Base-by-base conservation (phyloP, 1,284 basidiomycete species). In the Cutaneotrichosporon cavernicola region DNA sequence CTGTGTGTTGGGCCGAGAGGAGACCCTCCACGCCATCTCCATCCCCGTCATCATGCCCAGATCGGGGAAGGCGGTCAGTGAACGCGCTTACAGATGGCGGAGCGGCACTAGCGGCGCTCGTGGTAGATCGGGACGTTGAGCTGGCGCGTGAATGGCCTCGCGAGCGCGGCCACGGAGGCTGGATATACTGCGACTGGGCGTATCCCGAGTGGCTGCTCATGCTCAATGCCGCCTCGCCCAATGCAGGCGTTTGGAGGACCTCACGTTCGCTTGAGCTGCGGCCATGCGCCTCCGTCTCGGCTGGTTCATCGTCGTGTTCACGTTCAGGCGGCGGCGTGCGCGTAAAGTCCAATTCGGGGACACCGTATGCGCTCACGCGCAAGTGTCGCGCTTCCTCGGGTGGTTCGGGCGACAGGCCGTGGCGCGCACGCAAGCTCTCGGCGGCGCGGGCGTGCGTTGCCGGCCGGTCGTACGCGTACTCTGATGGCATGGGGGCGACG, bases 311-410 rank as follows among this genome's bases (percentile, higher is more conserved):
- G 18, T 26, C 26, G 3, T 3, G 26, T 26, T 26, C 26, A 26
- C 16, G 51, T 8, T 56, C 55, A 3, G 55, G 36, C 11, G 55
- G 55, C 21, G 55, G 55, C 4, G 55, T 40, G 21, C 38, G 55
- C 21, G 55, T 56, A 30, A 43, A 56, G 55, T 56, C 55, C 5
- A 56, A 22, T 14, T 56, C 55, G 22, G 55, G 55, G 21, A 56
- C 55, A 13, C 34, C 34, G 36, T 56, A 56, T n/a, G n/a, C n/a
- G 32, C 32, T 34, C 32, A 56, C 53, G n/a, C 36, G 53, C 10
- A 56, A n/a, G 21, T 56, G 53, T 5, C 34, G 53, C 1, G 53
- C 32, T 21, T 40, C 21, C 36, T 56, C 36, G 14, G 55, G 36
- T 4, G 55, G 55, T 9, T 56, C 55, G 6, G 36, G 55, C 0